These are phyloP conservation scores for Castanea sativa DNA, from an alignment of 306 rosid species.

Conservation along the genomic window DNA sequence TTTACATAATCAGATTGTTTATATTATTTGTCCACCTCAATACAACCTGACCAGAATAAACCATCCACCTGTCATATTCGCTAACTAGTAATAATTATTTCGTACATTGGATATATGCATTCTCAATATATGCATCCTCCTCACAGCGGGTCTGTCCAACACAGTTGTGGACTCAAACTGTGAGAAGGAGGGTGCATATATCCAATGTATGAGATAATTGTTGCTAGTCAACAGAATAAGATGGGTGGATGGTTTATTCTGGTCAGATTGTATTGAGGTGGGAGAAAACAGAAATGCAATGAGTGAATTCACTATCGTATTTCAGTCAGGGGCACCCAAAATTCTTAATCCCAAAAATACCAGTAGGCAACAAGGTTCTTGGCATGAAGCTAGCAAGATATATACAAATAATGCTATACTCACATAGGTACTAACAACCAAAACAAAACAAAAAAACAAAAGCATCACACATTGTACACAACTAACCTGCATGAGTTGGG, in stretches of 20 bases:
- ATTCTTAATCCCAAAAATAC: neutral
- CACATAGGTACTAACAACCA: neutral
- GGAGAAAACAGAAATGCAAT: neutral
- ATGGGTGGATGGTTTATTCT: neutral
- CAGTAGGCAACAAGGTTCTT: no score
- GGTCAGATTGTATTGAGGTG: neutral
- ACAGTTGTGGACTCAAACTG: no score
- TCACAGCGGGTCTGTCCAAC: no score
- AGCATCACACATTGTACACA: neutral
- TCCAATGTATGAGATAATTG: no score
- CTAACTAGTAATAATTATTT: no score
- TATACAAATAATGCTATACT: no score
- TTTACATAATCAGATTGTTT: neutral
- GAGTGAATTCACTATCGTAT: neutral
- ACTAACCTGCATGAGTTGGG: conserved; percentile 94
- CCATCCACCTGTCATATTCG: neutral
- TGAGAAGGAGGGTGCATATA: no score
- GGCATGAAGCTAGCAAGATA: no score
- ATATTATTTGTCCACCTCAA: neutral
- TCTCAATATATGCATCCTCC: no score
- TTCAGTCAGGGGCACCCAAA: neutral
- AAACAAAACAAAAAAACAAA: neutral
- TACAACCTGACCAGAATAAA: neutral
- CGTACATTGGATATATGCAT: no score
- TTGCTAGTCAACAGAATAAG: neutral